These are phyloP conservation scores for Plantago lanceolata DNA, from an alignment of 305 asterid species.

Conservation along the genomic window DNA sequence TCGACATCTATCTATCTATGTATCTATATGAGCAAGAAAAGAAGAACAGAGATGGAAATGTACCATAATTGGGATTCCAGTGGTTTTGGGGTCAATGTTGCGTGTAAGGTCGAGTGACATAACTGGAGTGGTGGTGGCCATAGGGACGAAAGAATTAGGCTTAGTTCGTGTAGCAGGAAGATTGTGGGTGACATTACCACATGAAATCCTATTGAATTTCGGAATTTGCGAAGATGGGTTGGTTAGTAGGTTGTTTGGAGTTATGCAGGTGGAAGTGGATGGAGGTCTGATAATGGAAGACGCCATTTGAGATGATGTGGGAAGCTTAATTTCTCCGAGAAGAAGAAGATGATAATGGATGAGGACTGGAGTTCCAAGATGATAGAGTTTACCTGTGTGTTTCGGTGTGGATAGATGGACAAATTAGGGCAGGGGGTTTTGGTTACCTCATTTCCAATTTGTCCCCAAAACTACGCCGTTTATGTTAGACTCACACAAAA, in stretches of 20 bases:
- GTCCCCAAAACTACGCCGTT: no score
- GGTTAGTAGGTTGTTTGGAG: not conserved
- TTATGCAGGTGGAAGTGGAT: not conserved
- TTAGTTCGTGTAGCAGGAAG: not conserved
- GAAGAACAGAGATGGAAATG: not conserved
- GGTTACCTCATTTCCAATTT: no score
- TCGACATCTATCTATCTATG: no score
- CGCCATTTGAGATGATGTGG: not conserved
- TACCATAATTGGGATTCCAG: conserved; percentile 40
- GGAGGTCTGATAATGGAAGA: not conserved
- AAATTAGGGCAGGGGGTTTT: no score
- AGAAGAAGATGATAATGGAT: no score
- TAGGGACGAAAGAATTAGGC: not conserved
- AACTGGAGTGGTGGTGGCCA: conserved; percentile 4
- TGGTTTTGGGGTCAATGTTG: conserved; percentile 20
- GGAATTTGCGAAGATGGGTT: not conserved
- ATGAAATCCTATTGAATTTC: not conserved
- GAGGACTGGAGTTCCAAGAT: no score
- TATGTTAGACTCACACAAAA: no score
- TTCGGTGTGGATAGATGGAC: no score
- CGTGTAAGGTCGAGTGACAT: not conserved
- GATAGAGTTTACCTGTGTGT: no score
- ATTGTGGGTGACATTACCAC: not conserved
- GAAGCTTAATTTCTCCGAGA: no score
- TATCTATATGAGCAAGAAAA: no score